Base-by-base conservation (phyloP, 805 yeast genomes). In the Scheffersomyces spartinae region DNA sequence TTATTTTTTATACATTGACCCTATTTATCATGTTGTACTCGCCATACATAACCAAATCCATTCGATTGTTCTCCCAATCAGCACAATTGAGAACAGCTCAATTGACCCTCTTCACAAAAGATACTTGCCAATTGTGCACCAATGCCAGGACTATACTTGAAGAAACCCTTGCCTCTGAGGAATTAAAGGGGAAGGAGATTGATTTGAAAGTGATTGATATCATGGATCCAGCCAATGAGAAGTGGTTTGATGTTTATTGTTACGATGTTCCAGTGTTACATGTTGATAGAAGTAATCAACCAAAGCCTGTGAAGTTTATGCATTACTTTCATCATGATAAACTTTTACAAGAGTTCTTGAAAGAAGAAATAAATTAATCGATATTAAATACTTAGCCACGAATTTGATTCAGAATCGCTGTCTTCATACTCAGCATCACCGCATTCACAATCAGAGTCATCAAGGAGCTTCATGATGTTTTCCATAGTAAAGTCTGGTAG, bases 261-360 rank as follows among this genome's bases (percentile, higher is more conserved):
- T 78, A 72, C 43, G 93, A 80, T 42, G 77, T 80, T 5, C 93
- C 93, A 0, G 93, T 80, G 0, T 42, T 80, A 21, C 86, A 80
- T 43, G 58, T 80, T 6, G 75, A 74, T 37, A 55, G 73, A 30
- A 52, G 43, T 1, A 47, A 44, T 5, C 65, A 63, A 26, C 52
- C 40, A 17, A 57, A 64, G 23, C 64, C 74, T 2, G 61, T 65
- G 4, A 74, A 71, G 39, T 71, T 74, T 42, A 77, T 79, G 78
- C 88, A 80, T 48, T 61, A 71, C 28, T 63, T 80, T 29, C 54
- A 72, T 28, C 61, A 64, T 23, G 67, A 64, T 4, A 74, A 73
- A 30, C 43, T 78, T 4, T 35, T 61, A 9, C 71, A 68, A 12
- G 79, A 69, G 36, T 54, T 77, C 14, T 43, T 40, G 16, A 59